Percentiles rank a stretch among this genome's conserved stretches.
Conservation (phyloP, 2,329 filamentous ascomycete species). For the Pestalotiopsis sp. region DNA sequence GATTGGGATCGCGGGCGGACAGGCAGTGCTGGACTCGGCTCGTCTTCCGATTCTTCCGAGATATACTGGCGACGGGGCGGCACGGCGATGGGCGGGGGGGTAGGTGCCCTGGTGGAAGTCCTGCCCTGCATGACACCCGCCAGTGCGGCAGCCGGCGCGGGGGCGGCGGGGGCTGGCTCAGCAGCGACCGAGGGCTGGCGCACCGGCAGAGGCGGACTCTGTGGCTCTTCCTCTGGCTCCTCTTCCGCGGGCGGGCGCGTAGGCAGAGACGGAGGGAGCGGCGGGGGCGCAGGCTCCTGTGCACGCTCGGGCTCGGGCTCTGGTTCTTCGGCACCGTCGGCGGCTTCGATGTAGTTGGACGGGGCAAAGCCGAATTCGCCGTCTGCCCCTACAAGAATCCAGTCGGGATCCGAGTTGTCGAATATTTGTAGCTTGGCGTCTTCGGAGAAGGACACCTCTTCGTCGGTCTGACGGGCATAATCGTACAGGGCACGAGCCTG, state of each 20-base stretch:
- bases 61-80: conserved; percentile 56
- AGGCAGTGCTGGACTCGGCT: conserved; percentile 51
- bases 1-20: conserved; percentile 29
- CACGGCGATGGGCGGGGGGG: conserved; percentile 53
- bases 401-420: conserved; percentile 90
- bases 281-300: conserved; percentile 27
- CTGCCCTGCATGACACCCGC: conserved; percentile 58
- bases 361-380: conserved; percentile 93
- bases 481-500: conserved; percentile 95
- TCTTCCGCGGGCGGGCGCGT: conserved; percentile 39
- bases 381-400: conserved; percentile 87
- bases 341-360: conserved; percentile 89
- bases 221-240: conserved; percentile 33
- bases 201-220: conserved; percentile 42
- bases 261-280: conserved; percentile 42
- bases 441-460: conserved; percentile 94
- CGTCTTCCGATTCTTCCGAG: conserved; percentile 70
- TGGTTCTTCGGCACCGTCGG: conserved; percentile 42
- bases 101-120: conserved; percentile 42
- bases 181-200: conserved; percentile 29
- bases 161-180: conserved; percentile 34
- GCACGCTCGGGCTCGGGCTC: conserved; percentile 41
- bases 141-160: conserved; percentile 55
- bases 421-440: conserved; percentile 83
- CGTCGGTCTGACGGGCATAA: conserved; percentile 94